Base-by-base conservation (phyloP, 305 asterid species). In the Fraxinus xanthoxyloides region DNA sequence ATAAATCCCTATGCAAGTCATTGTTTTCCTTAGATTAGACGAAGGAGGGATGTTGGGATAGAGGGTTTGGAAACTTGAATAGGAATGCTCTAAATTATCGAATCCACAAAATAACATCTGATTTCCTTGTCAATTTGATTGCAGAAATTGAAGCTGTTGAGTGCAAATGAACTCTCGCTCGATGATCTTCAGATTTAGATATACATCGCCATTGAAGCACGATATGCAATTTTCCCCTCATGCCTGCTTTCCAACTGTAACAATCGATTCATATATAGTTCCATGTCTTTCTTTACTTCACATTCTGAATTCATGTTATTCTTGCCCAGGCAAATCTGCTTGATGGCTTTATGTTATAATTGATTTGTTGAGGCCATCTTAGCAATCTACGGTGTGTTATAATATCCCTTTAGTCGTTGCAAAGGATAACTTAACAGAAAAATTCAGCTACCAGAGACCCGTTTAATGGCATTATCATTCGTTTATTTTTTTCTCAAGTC, bases 71-170 rank as follows among this genome's bases (percentile, higher is more conserved):
- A 24, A 63, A 63, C 72, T 63, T 63, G 10, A 7, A 23, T 24
- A 9, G 34, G 72, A 23, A 63, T 63, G 34, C 72, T 23, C 72
- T 23, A 63, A 63, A 24, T 24, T 28, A 19, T 4, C 3, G 38
- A 28, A 67, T 63, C 17, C 32, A 24, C 17, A 26, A 67, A 26
- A 67, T 30, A 67, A 67, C 21, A 28, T 13, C 23, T 28, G 74
- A 67, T 67, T 67, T 26, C 32, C 36, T 12, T 7, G 73, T 67
- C 23, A 26, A 9, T 67, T 67, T 67, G 35, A 35, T 75, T 80
- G 86, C 92, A 89, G 92, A 89, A 86, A 83, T 75, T 89, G 88
- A 87, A 85, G 91, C 85, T 85, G 77, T 31, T 87, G 86, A 80
- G 84, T 82, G 85, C 80, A 63, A 61, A 85, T 23, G 91, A 90